Evolutionary conservation across 208 protist genomes (phyloP), one percentile per base, ranked within the genome.

Genomic region (Acanthamoeba castellanii): DNA sequence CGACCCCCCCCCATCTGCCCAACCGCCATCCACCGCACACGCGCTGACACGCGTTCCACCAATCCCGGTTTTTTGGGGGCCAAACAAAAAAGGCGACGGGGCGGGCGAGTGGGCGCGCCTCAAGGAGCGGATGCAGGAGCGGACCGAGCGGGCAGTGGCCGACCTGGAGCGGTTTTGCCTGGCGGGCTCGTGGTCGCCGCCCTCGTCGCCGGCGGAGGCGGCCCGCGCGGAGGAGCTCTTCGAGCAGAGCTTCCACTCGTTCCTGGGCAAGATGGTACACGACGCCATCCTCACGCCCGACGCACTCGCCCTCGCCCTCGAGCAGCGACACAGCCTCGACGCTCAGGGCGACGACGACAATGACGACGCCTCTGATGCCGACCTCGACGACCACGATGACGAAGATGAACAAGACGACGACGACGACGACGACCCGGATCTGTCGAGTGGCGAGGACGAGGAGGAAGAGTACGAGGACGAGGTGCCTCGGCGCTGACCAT

Each of bases 251-350:
- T 81, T 81, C 37, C 20, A 81, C 11, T 50, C 72, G 8, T 81
- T 81, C 20, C 72, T 81, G 34, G 32, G 34, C 32, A 81, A 81
- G 72, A 81, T 81, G 72, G 72, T 81, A 4, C n/a, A 81, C n/a
- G 37, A 47, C 32, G 16, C 25, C 18, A 34, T 81, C 37, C 25
- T 81, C 37, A 81, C 72, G 8, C 72, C 72, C 18, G 72, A 81
- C 13, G 25, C 72, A 5, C 18, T 81, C n/a, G 34, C 13, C 18
- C 72, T 81, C 34, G 34, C 34, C n/a, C 25, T 81, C 32, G 37
- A 81, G 25, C 72, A 81, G 72, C 72, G n/a, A 11, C 47, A 52
- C 47, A 52, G 47, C 47, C 4, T 11, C 47, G 47, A 4, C 47
- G 47, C 4, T 52, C 47, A 52, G 16, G n/a, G 16, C 64, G 64